A percentile compares a stretch with the other conserved stretches of the same genome.
These are phyloP conservation scores for Pulveroboletus ravenelii DNA, from an alignment of 768 basidiomycete genomes.

Conservation along the genomic window DNA sequence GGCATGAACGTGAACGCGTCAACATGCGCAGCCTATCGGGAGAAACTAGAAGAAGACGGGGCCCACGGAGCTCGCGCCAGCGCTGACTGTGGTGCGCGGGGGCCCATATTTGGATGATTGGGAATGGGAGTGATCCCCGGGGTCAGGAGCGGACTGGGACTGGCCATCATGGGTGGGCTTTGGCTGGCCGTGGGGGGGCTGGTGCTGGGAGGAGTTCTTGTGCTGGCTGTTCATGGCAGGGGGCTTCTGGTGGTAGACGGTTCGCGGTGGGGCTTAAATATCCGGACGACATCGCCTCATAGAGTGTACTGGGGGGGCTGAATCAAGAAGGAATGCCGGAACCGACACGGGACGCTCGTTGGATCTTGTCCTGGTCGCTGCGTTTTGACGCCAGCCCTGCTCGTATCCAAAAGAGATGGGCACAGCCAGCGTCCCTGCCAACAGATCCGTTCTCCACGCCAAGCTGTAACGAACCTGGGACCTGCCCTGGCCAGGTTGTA, in stretches of 20 bases:
- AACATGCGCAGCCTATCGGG: background rate
- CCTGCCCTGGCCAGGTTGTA: no score
- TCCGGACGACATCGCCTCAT: slow-evolving; percentile 25
- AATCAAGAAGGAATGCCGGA: slow-evolving; percentile 28
- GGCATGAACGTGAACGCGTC: slow-evolving; percentile 1
- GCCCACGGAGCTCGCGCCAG: slow-evolving; percentile 46
- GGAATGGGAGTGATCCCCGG: slow-evolving; percentile 13
- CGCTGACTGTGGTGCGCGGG: slow-evolving; percentile 39
- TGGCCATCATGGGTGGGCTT: slow-evolving; percentile 22
- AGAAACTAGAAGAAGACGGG: slow-evolving; percentile 56
- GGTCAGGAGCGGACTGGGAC: slow-evolving; percentile 19
- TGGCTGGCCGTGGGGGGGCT: slow-evolving; percentile 14
- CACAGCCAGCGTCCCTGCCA: slow-evolving; percentile 21
- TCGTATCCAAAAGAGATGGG: background rate
- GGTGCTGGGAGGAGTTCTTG: slow-evolving; percentile 14
- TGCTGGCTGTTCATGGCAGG: slow-evolving; percentile 26
- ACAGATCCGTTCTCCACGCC: slow-evolving; percentile 10
- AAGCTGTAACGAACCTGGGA: no score
- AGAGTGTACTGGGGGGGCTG: slow-evolving; percentile 7
- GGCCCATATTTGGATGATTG: slow-evolving; percentile 10
- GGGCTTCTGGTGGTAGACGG: background rate
- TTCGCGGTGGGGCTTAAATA: slow-evolving; percentile 25
- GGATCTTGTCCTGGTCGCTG: slow-evolving; percentile 8
- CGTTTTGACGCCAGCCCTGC: slow-evolving; percentile 6
- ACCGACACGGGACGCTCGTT: slow-evolving; percentile 22